phyloP scores from a whole-genome alignment of 352 stramenopile species.

The Pythium monospermum region DNA sequence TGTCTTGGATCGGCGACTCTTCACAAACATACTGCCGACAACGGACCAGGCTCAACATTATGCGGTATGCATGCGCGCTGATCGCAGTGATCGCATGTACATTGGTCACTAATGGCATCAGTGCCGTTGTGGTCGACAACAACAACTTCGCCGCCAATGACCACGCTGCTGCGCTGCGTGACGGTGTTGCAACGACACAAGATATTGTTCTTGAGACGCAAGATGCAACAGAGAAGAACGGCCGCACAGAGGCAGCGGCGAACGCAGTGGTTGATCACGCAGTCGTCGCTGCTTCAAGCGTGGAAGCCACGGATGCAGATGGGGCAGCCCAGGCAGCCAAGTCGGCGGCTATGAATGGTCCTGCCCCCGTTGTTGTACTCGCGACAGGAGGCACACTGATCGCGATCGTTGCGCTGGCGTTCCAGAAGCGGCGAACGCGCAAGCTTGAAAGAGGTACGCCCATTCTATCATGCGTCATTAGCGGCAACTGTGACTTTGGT shows the following conservation, averaged over 20 bases:
- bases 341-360: background rate
- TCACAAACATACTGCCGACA: background rate
- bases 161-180: no score
- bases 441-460: conserved; percentile 16
- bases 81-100: background rate
- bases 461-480: background rate
- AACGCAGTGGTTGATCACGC: no score
- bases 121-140: background rate
- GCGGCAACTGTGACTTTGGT: background rate
- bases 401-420: conserved; percentile 9
- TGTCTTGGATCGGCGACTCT: background rate
- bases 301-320: no score
- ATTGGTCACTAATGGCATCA: background rate
- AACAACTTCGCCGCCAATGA: background rate
- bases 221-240: no score
- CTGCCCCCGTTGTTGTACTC: conserved; percentile 7
- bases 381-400: conserved; percentile 12
- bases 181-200: no score
- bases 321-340: no score
- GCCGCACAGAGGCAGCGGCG: no score
- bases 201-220: no score
- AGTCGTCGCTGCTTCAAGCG: no score
- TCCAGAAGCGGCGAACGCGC: conserved; percentile 7
- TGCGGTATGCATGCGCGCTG: background rate
- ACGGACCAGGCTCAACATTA: background rate